phyloP scores from a whole-genome alignment of 805 yeast genomes.

The Candida schatavii region DNA sequence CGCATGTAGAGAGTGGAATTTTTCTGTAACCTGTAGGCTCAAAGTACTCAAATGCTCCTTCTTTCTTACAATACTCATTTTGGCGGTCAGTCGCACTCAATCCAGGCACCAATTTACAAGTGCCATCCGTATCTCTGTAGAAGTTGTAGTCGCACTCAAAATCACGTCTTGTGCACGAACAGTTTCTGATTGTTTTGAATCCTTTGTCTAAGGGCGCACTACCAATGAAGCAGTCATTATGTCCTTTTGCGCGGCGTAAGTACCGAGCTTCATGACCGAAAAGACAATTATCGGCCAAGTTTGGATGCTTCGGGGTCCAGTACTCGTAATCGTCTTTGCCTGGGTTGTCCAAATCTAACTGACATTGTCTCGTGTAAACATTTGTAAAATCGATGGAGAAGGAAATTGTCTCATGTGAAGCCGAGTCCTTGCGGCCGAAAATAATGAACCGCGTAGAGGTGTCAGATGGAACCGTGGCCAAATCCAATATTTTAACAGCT shows the following conservation, averaged over 20 bases:
- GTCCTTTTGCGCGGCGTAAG: conserved; percentile 42
- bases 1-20: conserved; percentile 81
- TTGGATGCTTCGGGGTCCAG: conserved; percentile 42
- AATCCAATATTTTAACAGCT: conserved; percentile 58
- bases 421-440: conserved; percentile 42
- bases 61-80: conserved; percentile 55
- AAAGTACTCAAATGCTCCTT: conserved; percentile 64
- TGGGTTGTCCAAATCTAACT: conserved; percentile 41
- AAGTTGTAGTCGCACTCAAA: conserved; percentile 93
- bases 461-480: conserved; percentile 89
- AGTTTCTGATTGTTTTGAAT: conserved; percentile 56
- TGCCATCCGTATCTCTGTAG: conserved; percentile 67
- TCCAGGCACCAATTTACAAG: conserved; percentile 82
- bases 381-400: conserved; percentile 37
- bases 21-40: conserved; percentile 92
- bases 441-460: conserved; percentile 77
- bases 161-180: conserved; percentile 83
- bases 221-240: conserved; percentile 67
- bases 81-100: conserved; percentile 60
- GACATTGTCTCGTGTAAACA: conserved; percentile 37
- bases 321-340: conserved; percentile 39
- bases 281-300: conserved; percentile 34
- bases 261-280: conserved; percentile 43
- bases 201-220: conserved; percentile 58
- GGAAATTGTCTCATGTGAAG: conserved; percentile 43